These are phyloP conservation scores for Clitoria ternatea DNA, from an alignment of 306 rosid species.

Conservation along the genomic window DNA sequence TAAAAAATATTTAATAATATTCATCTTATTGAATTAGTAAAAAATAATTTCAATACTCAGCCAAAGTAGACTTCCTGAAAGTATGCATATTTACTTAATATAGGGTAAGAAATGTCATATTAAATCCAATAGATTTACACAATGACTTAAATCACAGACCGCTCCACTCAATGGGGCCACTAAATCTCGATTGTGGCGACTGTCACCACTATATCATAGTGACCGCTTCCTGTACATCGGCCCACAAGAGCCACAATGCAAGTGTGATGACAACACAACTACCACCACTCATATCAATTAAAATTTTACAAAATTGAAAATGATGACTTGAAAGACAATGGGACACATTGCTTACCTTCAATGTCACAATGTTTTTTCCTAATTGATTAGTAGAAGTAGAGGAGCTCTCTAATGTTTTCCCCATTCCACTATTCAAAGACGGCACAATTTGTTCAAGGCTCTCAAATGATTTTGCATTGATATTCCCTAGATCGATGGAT, in stretches of 20 bases:
- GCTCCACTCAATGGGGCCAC: not conserved
- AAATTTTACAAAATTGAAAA: conserved; percentile 4
- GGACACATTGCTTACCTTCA: conserved; percentile 52
- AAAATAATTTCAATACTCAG: not conserved
- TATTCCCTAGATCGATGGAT: conserved; percentile 30
- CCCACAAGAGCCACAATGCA: not conserved
- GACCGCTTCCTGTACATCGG: not conserved
- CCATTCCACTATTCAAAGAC: conserved; percentile 18
- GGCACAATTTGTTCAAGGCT: conserved; percentile 33
- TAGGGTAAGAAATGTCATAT: not conserved
- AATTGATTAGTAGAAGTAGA: conserved; percentile 29
- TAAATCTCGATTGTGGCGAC: not conserved
- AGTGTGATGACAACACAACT: not conserved
- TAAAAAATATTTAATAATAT: not conserved
- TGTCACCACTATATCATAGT: not conserved
- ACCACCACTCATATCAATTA: not conserved
- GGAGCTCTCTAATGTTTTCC: conserved; percentile 36
- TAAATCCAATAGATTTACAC: not conserved
- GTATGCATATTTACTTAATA: not conserved
- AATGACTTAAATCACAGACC: not conserved
- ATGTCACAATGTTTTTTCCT: conserved; percentile 30
- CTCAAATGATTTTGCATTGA: conserved; percentile 26
- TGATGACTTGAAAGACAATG: conserved; percentile 14
- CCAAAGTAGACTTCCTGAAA: conserved; percentile 11
- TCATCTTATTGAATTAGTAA: not conserved